Evolutionary conservation across 805 yeast genomes (phyloP).

Genomic region (Metschnikowia corniflorae): DNA sequence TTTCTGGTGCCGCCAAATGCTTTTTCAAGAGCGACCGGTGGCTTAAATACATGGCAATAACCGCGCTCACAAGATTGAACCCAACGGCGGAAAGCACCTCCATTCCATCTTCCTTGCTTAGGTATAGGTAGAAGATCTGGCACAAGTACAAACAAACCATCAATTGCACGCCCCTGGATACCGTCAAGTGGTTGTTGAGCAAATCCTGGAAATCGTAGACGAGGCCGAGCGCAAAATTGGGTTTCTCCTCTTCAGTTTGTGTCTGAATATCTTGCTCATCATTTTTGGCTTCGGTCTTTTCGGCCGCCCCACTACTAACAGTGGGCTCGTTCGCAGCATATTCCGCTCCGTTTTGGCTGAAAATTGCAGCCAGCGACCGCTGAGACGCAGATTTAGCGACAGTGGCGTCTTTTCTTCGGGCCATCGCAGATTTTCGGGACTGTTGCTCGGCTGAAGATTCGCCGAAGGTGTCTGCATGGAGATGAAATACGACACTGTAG

Average conservation of each 20-base stretch:
- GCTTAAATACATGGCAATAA: slow-evolving; percentile 27
- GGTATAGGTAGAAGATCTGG: slow-evolving; percentile 29
- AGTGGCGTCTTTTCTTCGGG: slow-evolving; percentile 15
- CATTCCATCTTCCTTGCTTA: slow-evolving; percentile 17
- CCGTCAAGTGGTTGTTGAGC: slow-evolving; percentile 31
- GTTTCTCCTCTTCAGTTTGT: slow-evolving; percentile 6
- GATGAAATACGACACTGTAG: too few species aligned
- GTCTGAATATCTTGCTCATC: not conserved
- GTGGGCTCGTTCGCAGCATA: not conserved
- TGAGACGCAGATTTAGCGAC: slow-evolving; percentile 10
- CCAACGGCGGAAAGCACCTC: slow-evolving; percentile 22
- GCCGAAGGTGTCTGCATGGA: too few species aligned
- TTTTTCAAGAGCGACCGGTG: slow-evolving; percentile 21
- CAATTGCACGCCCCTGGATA: slow-evolving; percentile 31
- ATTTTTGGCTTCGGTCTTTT: not conserved
- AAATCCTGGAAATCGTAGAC: slow-evolving; percentile 37
- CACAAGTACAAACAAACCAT: slow-evolving; percentile 27
- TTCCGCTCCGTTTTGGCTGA: slow-evolving; percentile 8
- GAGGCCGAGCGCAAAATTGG: slow-evolving; percentile 14
- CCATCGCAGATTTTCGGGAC: too few species aligned
- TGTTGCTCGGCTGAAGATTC: too few species aligned
- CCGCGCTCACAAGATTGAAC: slow-evolving; percentile 34
- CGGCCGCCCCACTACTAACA: not conserved
- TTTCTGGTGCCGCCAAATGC: slow-evolving; percentile 13
- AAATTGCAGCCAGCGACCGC: slow-evolving; percentile 18